phyloP scores from a whole-genome alignment of 2,329 filamentous ascomycete genomes.

The Microdochium trichocladiopsis region DNA sequence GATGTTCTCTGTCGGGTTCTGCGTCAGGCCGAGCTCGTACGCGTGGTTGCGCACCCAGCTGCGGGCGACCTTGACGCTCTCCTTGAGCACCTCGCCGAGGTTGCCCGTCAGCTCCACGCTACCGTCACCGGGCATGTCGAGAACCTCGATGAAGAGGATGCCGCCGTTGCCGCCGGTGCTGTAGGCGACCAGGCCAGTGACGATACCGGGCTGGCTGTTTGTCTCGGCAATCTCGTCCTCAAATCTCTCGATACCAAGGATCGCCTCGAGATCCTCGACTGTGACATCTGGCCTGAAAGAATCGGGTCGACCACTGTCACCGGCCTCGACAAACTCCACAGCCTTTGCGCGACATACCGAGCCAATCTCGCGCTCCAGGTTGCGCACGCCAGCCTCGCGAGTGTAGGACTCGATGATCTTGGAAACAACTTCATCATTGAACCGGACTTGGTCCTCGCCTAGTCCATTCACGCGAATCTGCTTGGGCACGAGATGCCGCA shows the following conservation, averaged over 20 bases:
- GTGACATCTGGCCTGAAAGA: slow-evolving; percentile 69
- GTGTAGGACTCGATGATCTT: slow-evolving; percentile 97
- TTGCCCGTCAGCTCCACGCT: slow-evolving; percentile 94
- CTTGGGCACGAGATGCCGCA: slow-evolving; percentile 90
- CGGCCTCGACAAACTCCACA: slow-evolving; percentile 87
- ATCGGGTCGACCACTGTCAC: slow-evolving; percentile 61
- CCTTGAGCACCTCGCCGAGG: slow-evolving; percentile 92
- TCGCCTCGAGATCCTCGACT: slow-evolving; percentile 77
- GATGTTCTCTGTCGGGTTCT: slow-evolving; percentile 78
- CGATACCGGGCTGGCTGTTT: slow-evolving; percentile 76
- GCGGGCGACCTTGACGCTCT: slow-evolving; percentile 91
- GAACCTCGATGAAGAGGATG: slow-evolving; percentile 97
- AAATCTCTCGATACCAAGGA: slow-evolving; percentile 87
- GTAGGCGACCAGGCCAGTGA: slow-evolving; percentile 94
- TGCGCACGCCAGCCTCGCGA: slow-evolving; percentile 90
- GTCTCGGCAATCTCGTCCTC: slow-evolving; percentile 94
- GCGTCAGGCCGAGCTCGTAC: slow-evolving; percentile 78
- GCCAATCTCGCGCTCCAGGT: slow-evolving; percentile 90
- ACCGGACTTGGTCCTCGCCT: slow-evolving; percentile 62
- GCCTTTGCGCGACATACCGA: slow-evolving; percentile 92
- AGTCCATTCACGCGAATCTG: slow-evolving; percentile 90
- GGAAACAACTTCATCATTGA: slow-evolving; percentile 79
- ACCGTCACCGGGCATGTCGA: slow-evolving; percentile 91
- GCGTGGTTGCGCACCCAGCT: slow-evolving; percentile 97
- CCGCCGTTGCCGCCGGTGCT: slow-evolving; percentile 86